These are phyloP conservation scores for Hanseniaspora hatyaiensis DNA, from an alignment of 805 yeast genomes.

Conservation along the genomic window DNA sequence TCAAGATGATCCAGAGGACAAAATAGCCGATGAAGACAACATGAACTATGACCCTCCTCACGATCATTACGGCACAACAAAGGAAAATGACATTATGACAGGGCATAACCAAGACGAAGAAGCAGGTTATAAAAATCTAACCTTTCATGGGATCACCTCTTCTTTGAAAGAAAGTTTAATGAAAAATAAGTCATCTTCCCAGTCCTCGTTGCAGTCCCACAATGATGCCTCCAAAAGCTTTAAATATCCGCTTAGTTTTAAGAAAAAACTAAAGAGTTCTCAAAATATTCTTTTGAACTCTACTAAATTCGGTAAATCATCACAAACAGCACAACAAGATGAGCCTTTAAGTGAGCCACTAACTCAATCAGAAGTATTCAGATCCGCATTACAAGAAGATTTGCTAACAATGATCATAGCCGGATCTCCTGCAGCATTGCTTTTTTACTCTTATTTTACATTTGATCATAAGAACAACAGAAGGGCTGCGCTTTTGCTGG, in stretches of 20 bases:
- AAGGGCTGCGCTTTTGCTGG: conserved; percentile 72
- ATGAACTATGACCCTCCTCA: conserved; percentile 7
- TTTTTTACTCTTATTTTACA: conserved; percentile 62
- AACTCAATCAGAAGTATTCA: conserved; percentile 3
- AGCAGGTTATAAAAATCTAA: conserved; percentile 25
- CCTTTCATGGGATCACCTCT: conserved; percentile 27
- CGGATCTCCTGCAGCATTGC: conserved; percentile 63
- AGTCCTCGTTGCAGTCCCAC: background rate
- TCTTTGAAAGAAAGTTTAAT: conserved; percentile 18
- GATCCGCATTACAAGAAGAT: conserved; percentile 21
- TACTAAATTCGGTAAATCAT: background rate
- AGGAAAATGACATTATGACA: conserved; percentile 8
- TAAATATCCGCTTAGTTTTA: background rate
- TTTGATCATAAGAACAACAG: conserved; percentile 65
- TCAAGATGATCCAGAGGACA: background rate
- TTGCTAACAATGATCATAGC: conserved; percentile 44
- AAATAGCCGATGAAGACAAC: conserved; percentile 12
- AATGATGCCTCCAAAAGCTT: background rate
- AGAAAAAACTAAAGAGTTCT: conserved; percentile 1
- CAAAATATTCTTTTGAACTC: background rate
- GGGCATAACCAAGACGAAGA: conserved; percentile 21
- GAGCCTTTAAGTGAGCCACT: background rate
- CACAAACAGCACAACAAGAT: background rate
- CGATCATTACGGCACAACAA: background rate
- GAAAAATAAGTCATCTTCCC: conserved; percentile 1